Evolutionary conservation across 352 stramenopile genomes (phyloP), one percentile per base, ranked within the genome.

Genomic region (Halophytophthora batemanensis): DNA sequence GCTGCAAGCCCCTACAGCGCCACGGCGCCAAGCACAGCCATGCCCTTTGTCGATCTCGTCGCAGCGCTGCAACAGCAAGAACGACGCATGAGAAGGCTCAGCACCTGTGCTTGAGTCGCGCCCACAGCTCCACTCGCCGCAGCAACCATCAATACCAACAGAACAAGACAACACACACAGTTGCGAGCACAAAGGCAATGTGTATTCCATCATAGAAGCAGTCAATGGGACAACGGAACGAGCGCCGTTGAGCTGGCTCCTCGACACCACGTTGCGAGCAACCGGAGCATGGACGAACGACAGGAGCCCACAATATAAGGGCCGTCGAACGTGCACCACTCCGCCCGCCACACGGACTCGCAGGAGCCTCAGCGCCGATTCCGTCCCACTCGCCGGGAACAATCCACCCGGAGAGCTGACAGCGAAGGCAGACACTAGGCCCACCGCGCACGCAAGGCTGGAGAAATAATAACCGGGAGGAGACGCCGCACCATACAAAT

Each of bases 381-480:
- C 55, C 39, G 59, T 55, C 45, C 46, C 54, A 66, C 67, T 64
- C 43, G 60, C 49, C 50, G 25, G 25, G 25, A 31, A 31, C 25
- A 31, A 31, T 10, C 60, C 53, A 53, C 13, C 58, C 64, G 42
- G 50, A 69, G 59, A 66, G 60, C 48, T 62, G 56, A 74, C 50
- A 45, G 51, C 43, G 50, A 53, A 66, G 57, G 49, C 39, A 64
- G 31, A 18, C n/a, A 39, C 38, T 46, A 55, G 39, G 34, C 19
- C 50, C 61, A 49, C 41, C 41, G 66, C 54, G 51, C 36, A 51
- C 39, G 21, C 42, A 55, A 51, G 56, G 61, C 65, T 65, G 57
- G 56, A 50, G 52, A 66, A 74, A 72, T 64, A 67, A 62, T 68
- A 76, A 56, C 60, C 66, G 59, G 63, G 21, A 59, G 56, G 64